phyloP scores from a whole-genome alignment of 805 yeast genomes.

The Yueomyces sp. region DNA sequence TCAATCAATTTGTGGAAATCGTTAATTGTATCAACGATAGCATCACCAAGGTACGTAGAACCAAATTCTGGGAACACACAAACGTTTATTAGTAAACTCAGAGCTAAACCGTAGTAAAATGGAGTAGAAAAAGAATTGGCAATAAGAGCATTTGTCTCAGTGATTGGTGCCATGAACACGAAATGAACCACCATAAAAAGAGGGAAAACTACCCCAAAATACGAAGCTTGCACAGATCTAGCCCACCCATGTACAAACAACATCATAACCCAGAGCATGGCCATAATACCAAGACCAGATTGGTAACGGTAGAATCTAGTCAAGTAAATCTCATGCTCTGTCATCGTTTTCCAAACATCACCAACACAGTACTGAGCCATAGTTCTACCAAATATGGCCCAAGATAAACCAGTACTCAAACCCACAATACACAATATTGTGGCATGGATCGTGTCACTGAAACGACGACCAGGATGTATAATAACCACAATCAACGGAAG shows the following conservation, averaged over 20 bases:
- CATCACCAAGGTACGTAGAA: slow-evolving; percentile 33
- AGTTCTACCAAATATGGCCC: slow-evolving; percentile 29
- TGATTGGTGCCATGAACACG: slow-evolving; percentile 28
- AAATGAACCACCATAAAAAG: slow-evolving; percentile 39
- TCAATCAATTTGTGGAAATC: slow-evolving; percentile 29
- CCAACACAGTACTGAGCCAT: slow-evolving; percentile 29
- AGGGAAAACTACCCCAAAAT: slow-evolving; percentile 35
- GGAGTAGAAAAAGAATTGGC: slow-evolving; percentile 30
- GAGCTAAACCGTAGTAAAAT: slow-evolving; percentile 32
- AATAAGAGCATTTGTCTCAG: slow-evolving; percentile 19
- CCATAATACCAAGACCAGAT: slow-evolving; percentile 31
- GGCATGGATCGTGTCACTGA: slow-evolving; percentile 34
- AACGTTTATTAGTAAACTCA: slow-evolving; percentile 31
- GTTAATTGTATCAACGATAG: slow-evolving; percentile 28
- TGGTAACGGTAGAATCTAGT: slow-evolving; percentile 22
- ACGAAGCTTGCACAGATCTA: slow-evolving; percentile 33
- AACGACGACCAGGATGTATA: slow-evolving; percentile 37
- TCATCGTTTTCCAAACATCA: slow-evolving; percentile 11
- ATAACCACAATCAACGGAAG: slow-evolving; percentile 33
- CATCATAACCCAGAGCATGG: slow-evolving; percentile 33
- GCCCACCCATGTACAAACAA: slow-evolving; percentile 36
- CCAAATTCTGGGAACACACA: slow-evolving; percentile 40
- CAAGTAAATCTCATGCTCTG: slow-evolving; percentile 21
- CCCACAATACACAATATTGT: slow-evolving; percentile 30
- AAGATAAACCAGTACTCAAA: slow-evolving; percentile 29